Conservation (phyloP, 1,284 basidiomycete genomes). For the Neotropicomus parvogracilis region DNA sequence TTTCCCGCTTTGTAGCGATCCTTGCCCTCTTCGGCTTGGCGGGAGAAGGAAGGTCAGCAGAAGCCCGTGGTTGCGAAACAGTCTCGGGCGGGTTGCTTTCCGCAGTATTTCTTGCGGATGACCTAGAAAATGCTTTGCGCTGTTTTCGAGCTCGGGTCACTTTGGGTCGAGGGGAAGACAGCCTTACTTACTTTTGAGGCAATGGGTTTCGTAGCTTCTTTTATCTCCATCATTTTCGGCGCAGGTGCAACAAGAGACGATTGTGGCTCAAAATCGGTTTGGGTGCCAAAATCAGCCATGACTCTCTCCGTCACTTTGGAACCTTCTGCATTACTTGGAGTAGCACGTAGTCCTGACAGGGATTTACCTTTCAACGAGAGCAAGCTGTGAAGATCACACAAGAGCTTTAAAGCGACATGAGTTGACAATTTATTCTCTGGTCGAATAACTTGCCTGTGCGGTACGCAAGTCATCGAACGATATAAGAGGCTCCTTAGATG, state of each 20-base stretch:
- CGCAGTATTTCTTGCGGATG: conserved; percentile 16
- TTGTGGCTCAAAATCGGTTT: conserved; percentile 27
- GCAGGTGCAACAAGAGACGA: conserved; percentile 1
- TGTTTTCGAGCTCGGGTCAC: conserved; percentile 13
- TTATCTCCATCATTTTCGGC: conserved; percentile 15
- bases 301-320: conserved; percentile 9
- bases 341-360: background rate
- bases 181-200: conserved; percentile 18
- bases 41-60: conserved; percentile 24
- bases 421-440: background rate
- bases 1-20: conserved; percentile 25
- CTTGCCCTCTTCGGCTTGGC: conserved; percentile 33
- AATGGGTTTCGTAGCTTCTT: conserved; percentile 17
- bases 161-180: background rate
- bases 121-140: conserved; percentile 30
- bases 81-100: conserved; percentile 17
- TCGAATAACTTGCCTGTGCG: conserved; percentile 34
- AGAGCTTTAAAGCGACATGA: conserved; percentile 24
- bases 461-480: conserved; percentile 40
- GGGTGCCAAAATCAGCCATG: conserved; percentile 23
- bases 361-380: conserved; percentile 10
- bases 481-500: conserved; percentile 24
- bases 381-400: conserved; percentile 29
- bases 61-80: conserved; percentile 12
- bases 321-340: background rate